Conservation (phyloP, 1,139 yeast species). For the Saccharomyces hybrid region DNA sequence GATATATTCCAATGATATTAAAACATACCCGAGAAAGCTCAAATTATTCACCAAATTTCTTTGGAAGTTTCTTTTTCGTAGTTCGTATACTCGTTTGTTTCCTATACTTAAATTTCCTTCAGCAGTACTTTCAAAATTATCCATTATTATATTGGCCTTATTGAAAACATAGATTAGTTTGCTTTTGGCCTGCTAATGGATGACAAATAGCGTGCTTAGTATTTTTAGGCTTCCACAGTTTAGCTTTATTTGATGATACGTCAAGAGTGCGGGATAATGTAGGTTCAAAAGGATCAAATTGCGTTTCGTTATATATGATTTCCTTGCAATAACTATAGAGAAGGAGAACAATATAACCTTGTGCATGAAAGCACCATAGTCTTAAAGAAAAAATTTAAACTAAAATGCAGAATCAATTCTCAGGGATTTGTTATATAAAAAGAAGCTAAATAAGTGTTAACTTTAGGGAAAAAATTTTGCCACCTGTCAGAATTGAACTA, state of each 20-base stretch:
- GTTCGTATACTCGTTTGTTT: conserved; percentile 15
- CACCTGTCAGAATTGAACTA: conserved; percentile 91
- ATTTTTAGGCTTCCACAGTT: neutral
- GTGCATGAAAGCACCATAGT: neutral
- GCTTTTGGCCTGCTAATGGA: neutral
- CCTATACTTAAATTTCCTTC: neutral
- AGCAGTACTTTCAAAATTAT: neutral
- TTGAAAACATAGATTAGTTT: neutral
- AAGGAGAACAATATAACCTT: conserved; percentile 2
- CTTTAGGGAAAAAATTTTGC: conserved; percentile 34
- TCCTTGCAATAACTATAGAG: neutral
- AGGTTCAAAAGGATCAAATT: neutral
- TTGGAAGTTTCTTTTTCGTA: conserved; percentile 24
- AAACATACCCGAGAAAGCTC: conserved; percentile 19
- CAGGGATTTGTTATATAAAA: too few species aligned
- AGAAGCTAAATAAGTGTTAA: too few species aligned
- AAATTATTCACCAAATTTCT: conserved; percentile 18
- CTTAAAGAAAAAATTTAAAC: neutral
- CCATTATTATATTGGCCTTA: neutral
- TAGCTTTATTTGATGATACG: neutral
- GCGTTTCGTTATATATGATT: neutral
- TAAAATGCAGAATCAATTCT: too few species aligned
- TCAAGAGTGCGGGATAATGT: neutral
- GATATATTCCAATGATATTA: conserved; percentile 23
- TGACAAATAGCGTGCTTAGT: neutral